Evolutionary conservation across 352 stramenopile genomes (phyloP).

Genomic region (Globisporangium solare): DNA sequence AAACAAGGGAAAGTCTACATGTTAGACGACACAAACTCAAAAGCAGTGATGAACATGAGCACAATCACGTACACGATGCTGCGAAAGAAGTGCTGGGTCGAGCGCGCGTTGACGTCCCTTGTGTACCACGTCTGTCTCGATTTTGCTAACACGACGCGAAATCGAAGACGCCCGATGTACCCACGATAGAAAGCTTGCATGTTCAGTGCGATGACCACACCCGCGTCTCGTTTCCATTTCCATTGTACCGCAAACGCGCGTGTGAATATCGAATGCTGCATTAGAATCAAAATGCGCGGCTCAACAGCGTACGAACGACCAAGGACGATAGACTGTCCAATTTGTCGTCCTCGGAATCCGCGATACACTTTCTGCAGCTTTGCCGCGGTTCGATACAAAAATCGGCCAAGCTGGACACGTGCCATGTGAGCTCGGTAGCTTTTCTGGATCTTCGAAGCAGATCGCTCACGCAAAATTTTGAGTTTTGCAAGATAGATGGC

Average conservation of each 20-base stretch:
- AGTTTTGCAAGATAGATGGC: conserved; percentile 18
- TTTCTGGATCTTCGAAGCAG: conserved; percentile 42
- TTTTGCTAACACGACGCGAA: conserved; percentile 22
- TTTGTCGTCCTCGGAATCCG: conserved; percentile 34
- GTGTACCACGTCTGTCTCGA: conserved; percentile 30
- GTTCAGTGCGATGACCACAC: conserved; percentile 24
- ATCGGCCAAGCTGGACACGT: conserved; percentile 29
- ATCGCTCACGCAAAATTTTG: conserved; percentile 17
- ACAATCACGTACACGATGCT: conserved; percentile 54
- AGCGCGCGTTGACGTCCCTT: conserved; percentile 33
- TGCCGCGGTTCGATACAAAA: conserved; percentile 32
- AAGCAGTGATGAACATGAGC: conserved; percentile 3
- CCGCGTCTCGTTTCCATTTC: conserved; percentile 58
- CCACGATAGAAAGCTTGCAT: conserved; percentile 45
- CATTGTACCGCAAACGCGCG: conserved; percentile 42
- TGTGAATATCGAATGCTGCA: conserved; percentile 48
- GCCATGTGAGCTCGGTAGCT: conserved; percentile 48
- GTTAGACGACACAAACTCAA: background rate
- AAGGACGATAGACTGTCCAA: conserved; percentile 34
- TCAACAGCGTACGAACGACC: conserved; percentile 26
- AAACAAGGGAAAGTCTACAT: background rate
- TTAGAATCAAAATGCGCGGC: conserved; percentile 50
- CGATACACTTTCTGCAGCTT: conserved; percentile 55
- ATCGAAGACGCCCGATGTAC: conserved; percentile 38
- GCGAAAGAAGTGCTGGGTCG: conserved; percentile 73